Base-by-base conservation (phyloP, 108 stramenopile species). In the Discostella pseudostelligera region DNA sequence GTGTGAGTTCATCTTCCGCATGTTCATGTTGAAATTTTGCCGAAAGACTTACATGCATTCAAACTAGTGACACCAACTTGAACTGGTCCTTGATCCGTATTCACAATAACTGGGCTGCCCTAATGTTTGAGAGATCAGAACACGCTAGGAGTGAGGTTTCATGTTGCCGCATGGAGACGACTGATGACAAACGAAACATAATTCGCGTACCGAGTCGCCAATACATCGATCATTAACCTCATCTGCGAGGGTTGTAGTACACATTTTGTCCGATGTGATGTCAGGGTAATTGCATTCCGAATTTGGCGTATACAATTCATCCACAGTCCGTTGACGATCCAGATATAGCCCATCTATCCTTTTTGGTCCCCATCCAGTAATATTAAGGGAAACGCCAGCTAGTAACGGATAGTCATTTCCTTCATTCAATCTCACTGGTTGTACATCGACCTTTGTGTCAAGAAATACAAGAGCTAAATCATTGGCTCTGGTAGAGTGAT, bases 381-480 rank as follows among this genome's bases (percentile, higher is more conserved):
- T 8, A 43, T 43, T 16, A 3, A 43, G 7, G n/a, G 42, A 43
- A n/a, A n/a, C 42, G 42, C 42, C 42, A 43, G 4, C 2, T n/a
- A n/a, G 2, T 11, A 12, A 12, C 12, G 42, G 42, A 11, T n/a
- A 7, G 1, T 8, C 42, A 43, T 3, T 2, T 8, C 10, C 9
- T 8, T 16, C 42, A 11, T 43, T 43, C 42, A 43, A n/a, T 16
- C 12, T 43, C 42, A 43, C 42, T 43, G 42, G 42, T 8, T 43
- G 1, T n/a, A 43, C 9, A n/a, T 43, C 42, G n/a, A 43, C 42
- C 12, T 12, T n/a, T 2, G 2, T n/a, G 12, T 12, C 14, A 2
- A 43, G 42, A n/a, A 43, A 43, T 43, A 43, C 42, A 43, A 43
- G 42, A 2, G 42, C 42, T n/a, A 43, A n/a, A n/a, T 43, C 42